Evolutionary conservation across 1,284 basidiomycete genomes (phyloP), one percentile per base, ranked within the genome.

Genomic region (Papiliotrema fonsecae): DNA sequence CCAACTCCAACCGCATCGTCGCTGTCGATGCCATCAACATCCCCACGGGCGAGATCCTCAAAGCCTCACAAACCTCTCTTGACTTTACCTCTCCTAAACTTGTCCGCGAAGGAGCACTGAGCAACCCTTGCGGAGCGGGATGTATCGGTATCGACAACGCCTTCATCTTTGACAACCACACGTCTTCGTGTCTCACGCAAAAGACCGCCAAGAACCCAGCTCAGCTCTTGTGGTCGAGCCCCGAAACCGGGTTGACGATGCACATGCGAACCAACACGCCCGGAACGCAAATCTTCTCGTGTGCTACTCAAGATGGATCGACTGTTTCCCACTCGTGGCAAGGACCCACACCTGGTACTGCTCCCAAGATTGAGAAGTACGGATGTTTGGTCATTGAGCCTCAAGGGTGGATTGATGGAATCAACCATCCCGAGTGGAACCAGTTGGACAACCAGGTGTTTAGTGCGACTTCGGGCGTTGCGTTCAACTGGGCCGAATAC

Each of bases 341-440:
- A 38, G 44, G 45, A 26, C 27, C n/a, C 13, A 26, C 28, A n/a
- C 39, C 39, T 5, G 34, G 32, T 16, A 49, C 50, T 3, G 41
- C 37, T n/a, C 50, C 40, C 10, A 43, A 42, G 13, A 46, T 60
- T 7, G 54, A 59, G 41, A 51, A 61, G 54, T 62, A 58, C 31
- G 62, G 63, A 19, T 60, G 60, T 38, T 44, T 68, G 18, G 65
- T 64, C 2, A 57, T 68, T 41, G 65, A 68, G 52, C 62, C 65
- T 10, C 65, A 68, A 50, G 51, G 58, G 7, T 60, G 55, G 55
- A 60, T 62, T 45, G 60, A 57, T 34, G 54, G 57, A 7, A 60
- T 65, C 44, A 63, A 60, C 42, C 56, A 66, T 22, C 62, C 64
- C 22, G 56, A 62, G 43, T 68, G 65, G 65, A 49, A 49, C 0